These are phyloP conservation scores for Pythium utonaiense DNA, from an alignment of 352 stramenopile species.

Conservation along the genomic window DNA sequence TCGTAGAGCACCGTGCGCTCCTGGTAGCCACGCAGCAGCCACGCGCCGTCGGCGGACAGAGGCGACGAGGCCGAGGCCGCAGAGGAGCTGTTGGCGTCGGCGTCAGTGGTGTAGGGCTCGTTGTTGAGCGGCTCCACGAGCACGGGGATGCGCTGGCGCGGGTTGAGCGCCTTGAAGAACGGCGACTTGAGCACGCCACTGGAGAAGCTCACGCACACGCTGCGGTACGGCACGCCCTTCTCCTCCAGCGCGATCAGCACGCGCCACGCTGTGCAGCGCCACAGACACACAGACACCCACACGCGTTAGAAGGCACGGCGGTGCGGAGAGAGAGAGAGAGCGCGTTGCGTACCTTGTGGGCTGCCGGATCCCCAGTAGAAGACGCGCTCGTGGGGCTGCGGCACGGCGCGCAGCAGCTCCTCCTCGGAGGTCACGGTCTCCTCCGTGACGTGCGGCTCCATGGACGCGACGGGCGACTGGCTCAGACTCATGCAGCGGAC, in stretches of 20 bases:
- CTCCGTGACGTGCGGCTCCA: slow-evolving; percentile 3
- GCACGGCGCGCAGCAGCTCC: slow-evolving; percentile 51
- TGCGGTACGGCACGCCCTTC: slow-evolving; percentile 72
- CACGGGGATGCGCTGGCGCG: slow-evolving; percentile 78
- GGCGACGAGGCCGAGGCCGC: slow-evolving; percentile 1
- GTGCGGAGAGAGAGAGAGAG: background rate
- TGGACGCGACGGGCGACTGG: background rate
- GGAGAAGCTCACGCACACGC: slow-evolving; percentile 79
- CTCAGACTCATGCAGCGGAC: background rate
- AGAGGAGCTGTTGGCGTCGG: background rate
- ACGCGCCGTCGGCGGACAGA: slow-evolving; percentile 1
- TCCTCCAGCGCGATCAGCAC: slow-evolving; percentile 79
- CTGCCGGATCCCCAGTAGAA: slow-evolving; percentile 83
- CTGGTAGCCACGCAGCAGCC: slow-evolving; percentile 24
- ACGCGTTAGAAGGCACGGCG: background rate
- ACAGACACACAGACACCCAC: no score
- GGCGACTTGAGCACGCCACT: slow-evolving; percentile 79
- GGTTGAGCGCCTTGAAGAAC: slow-evolving; percentile 75
- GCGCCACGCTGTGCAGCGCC: slow-evolving; percentile 50
- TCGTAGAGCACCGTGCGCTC: slow-evolving; percentile 70
- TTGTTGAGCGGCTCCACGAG: slow-evolving; percentile 61
- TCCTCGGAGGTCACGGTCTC: slow-evolving; percentile 41
- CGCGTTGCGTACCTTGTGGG: slow-evolving; percentile 53
- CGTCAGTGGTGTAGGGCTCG: background rate
- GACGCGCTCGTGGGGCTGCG: slow-evolving; percentile 64